A percentile compares a stretch with the other conserved stretches of the same genome.
Conservation (phyloP, 352 stramenopile species). For the Pythium aphanidermatum region DNA sequence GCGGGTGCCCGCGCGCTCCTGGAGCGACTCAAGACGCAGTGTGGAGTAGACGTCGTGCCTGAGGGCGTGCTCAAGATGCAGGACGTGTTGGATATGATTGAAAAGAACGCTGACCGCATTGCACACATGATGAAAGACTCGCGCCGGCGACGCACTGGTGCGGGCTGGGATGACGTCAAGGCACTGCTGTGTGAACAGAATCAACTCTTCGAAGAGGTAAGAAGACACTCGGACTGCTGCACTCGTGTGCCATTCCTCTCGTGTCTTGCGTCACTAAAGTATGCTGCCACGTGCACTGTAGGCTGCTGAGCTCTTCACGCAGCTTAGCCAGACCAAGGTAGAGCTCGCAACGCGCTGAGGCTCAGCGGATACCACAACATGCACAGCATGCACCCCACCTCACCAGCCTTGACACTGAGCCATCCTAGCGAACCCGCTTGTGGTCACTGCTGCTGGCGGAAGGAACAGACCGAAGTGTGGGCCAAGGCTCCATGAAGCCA, state of each 20-base stretch:
- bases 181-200: conserved; percentile 58
- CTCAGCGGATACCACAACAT: not conserved
- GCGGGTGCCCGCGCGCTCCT: conserved; percentile 10
- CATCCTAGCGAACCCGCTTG: no score
- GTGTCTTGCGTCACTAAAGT: not conserved
- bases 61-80: conserved; percentile 50
- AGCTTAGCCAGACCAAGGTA: conserved; percentile 15
- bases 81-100: conserved; percentile 56
- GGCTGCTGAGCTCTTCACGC: conserved; percentile 12
- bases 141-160: conserved; percentile 12
- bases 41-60: conserved; percentile 16
- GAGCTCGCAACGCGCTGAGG: not conserved
- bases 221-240: no score
- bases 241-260: no score
- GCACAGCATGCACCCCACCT: no score
- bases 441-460: no score
- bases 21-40: conserved; percentile 10
- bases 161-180: conserved; percentile 23
- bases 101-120: conserved; percentile 70
- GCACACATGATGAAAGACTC: conserved; percentile 40
- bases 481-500: no score
- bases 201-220: conserved; percentile 19
- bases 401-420: no score
- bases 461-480: no score
- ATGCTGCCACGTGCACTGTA: no score